Evolutionary conservation across 2,329 filamentous ascomycete genomes (phyloP).

Genomic region (Cercospora canescens): DNA sequence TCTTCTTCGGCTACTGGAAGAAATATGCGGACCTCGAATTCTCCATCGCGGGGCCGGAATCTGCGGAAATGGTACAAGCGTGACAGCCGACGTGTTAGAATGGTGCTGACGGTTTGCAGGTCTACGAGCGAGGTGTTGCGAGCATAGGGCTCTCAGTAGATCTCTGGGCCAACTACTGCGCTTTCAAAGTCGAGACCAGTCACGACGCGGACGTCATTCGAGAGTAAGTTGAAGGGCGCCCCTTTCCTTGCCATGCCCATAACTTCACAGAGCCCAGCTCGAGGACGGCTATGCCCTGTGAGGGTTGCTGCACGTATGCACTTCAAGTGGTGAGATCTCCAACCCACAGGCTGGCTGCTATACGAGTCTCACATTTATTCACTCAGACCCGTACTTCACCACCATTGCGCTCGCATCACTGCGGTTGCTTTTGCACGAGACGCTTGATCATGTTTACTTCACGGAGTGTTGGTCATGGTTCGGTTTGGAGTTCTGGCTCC

Average conservation of each 20-base stretch:
- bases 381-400: slow-evolving; percentile 27
- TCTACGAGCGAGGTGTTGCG: slow-evolving; percentile 92
- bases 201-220: slow-evolving; percentile 92
- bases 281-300: slow-evolving; percentile 18
- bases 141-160: slow-evolving; percentile 93
- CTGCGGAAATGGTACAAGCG: slow-evolving; percentile 82
- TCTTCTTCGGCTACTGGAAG: slow-evolving; percentile 99
- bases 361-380: slow-evolving; percentile 34
- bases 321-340: slow-evolving; percentile 33
- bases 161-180: slow-evolving; percentile 95
- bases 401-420: slow-evolving; percentile 16
- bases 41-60: slow-evolving; percentile 93
- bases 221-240: slow-evolving; percentile 88
- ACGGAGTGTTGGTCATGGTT: slow-evolving; percentile 13
- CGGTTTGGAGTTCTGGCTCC: slow-evolving; percentile 17
- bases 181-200: slow-evolving; percentile 96
- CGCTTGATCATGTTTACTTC: slow-evolving; percentile 14
- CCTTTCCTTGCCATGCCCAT: slow-evolving; percentile 54
- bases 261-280: slow-evolving; percentile 19
- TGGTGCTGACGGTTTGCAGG: slow-evolving; percentile 51
- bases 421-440: slow-evolving; percentile 17
- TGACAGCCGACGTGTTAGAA: slow-evolving; percentile 25
- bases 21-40: slow-evolving; percentile 99
- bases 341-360: slow-evolving; percentile 26
- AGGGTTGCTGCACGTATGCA: slow-evolving; percentile 17